Conservation (phyloP, 192 early-diverging fungal genomes). For the Backusella tarrabulga region DNA sequence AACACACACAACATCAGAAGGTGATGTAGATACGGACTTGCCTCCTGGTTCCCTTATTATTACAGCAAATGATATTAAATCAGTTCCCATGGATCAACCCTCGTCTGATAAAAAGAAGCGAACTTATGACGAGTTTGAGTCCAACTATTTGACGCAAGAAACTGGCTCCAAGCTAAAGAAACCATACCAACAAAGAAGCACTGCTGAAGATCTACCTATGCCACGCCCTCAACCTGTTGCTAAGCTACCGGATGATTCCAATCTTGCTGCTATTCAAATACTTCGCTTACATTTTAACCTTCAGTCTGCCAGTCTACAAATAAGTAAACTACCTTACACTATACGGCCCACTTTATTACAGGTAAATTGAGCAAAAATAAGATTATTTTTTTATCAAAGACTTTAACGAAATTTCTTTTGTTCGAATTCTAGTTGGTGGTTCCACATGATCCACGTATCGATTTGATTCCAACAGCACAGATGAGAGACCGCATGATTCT, state of each 20-base stretch:
- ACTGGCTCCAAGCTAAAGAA: not conserved
- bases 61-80: not conserved
- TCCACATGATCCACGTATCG: not conserved
- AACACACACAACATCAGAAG: not conserved
- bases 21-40: not conserved
- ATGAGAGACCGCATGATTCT: conserved; percentile 6
- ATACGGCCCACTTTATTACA: not conserved
- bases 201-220: not conserved
- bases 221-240: not conserved
- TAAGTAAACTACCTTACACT: not conserved
- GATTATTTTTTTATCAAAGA: not conserved
- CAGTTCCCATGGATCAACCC: not conserved
- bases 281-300: conserved; percentile 2
- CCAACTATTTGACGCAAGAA: not conserved
- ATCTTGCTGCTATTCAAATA: not conserved
- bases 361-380: not conserved
- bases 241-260: not conserved
- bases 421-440: not conserved
- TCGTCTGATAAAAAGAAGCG: not conserved
- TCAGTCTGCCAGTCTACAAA: not conserved
- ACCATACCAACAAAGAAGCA: not conserved
- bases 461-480: not conserved
- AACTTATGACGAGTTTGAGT: not conserved
- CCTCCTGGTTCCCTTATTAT: not conserved
- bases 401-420: not conserved